Percentiles rank a stretch among this genome's conserved stretches.
phyloP scores from a whole-genome alignment of 768 basidiomycete genomes.

The Pleurotus ostreatus region DNA sequence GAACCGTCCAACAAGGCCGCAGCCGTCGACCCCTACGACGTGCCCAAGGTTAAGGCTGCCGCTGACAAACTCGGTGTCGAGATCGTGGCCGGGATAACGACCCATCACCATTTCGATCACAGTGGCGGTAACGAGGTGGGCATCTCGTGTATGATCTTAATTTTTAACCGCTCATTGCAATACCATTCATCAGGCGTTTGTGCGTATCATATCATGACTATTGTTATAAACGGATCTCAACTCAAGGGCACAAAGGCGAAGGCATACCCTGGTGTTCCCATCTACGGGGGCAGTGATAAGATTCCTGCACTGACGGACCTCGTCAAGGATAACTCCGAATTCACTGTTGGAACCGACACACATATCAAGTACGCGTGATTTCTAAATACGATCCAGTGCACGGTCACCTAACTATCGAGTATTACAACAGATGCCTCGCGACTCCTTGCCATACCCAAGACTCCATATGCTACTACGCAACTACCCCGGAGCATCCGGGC shows the following conservation, averaged over 20 bases:
- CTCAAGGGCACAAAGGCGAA: slow-evolving; percentile 27
- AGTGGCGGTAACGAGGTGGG: slow-evolving; percentile 79
- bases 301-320: slow-evolving; percentile 64
- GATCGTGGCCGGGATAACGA: slow-evolving; percentile 76
- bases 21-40: slow-evolving; percentile 78
- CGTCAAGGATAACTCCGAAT: slow-evolving; percentile 79
- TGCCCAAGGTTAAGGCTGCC: slow-evolving; percentile 58
- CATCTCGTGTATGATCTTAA: slow-evolving; percentile 6
- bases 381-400: neutral
- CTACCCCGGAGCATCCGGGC: slow-evolving; percentile 53
- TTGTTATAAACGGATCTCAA: neutral
- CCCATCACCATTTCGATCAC: slow-evolving; percentile 91
- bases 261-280: slow-evolving; percentile 43
- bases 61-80: slow-evolving; percentile 60
- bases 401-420: slow-evolving; percentile 9
- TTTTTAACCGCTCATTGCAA: neutral
- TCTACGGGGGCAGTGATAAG: slow-evolving; percentile 80
- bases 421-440: slow-evolving; percentile 59
- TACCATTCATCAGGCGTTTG: slow-evolving; percentile 39
- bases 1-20: slow-evolving; percentile 63
- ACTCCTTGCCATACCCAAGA: slow-evolving; percentile 96
- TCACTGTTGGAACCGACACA: slow-evolving; percentile 65
- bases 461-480: slow-evolving; percentile 88
- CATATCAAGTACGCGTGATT: slow-evolving; percentile 45
- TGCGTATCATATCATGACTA: slow-evolving; percentile 26